Evolutionary conservation across 129 eudicot species (phyloP).

Genomic region (Tanacetum coccineum): DNA sequence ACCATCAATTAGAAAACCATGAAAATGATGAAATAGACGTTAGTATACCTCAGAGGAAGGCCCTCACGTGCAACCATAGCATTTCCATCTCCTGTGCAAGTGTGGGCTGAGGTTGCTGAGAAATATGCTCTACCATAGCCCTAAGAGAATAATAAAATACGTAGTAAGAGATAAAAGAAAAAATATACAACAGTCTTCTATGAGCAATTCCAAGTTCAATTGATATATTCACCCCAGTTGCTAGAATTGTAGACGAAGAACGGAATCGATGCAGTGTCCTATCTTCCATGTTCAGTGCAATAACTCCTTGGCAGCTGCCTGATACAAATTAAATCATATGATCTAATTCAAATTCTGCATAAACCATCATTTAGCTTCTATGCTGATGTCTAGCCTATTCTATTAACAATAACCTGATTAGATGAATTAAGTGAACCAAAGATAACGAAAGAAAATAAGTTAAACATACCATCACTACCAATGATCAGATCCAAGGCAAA

Average conservation of each 20-base stretch:
- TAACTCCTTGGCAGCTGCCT: conserved; percentile 95
- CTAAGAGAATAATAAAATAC: conserved; percentile 31
- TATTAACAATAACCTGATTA: too few species aligned
- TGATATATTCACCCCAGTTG: conserved; percentile 3
- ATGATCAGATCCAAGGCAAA: conserved; percentile 91
- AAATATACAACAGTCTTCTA: background rate
- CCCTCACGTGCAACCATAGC: conserved; percentile 99
- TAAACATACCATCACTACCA: conserved; percentile 80
- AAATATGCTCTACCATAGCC: conserved; percentile 95
- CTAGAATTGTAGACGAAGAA: conserved; percentile 71
- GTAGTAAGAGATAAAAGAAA: conserved; percentile 3
- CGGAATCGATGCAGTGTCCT: conserved; percentile 91
- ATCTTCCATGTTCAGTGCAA: conserved; percentile 94
- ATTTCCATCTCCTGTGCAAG: conserved; percentile 99
- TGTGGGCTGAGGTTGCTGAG: conserved; percentile 98
- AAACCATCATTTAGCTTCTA: background rate
- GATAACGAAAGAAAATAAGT: background rate
- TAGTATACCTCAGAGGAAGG: conserved; percentile 72
- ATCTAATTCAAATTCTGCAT: background rate
- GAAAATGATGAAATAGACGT: conserved; percentile 56
- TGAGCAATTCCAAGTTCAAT: background rate
- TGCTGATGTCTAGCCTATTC: too few species aligned
- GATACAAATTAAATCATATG: background rate
- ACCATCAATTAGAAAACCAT: background rate
- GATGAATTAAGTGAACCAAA: background rate